phyloP scores from a whole-genome alignment of 257 asterid species.

The Lycium ferocissimum region DNA sequence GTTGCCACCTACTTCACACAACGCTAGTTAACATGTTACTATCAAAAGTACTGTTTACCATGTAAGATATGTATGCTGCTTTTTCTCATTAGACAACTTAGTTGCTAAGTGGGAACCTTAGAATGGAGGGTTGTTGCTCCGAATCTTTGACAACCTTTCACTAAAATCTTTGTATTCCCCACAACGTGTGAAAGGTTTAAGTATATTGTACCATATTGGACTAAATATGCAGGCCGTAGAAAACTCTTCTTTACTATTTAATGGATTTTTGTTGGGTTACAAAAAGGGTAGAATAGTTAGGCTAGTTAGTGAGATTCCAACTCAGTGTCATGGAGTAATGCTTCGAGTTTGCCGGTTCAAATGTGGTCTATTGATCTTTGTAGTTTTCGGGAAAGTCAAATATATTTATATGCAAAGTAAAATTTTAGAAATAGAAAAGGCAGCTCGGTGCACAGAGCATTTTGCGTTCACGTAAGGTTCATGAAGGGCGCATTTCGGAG shows the following conservation, averaged over 20 bases:
- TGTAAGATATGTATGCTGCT: not conserved
- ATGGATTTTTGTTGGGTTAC: not conserved
- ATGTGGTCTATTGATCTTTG: not conserved
- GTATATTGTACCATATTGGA: not conserved
- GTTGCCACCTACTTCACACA: slow-evolving; percentile 24
- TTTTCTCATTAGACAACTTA: not conserved
- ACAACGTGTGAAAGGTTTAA: slow-evolving; percentile 20
- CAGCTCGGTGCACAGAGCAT: no score
- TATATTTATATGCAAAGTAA: not conserved
- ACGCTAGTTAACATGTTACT: not conserved
- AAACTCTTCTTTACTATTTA: not conserved
- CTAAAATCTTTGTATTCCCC: slow-evolving; percentile 24
- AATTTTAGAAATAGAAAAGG: no score
- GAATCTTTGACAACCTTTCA: slow-evolving; percentile 27
- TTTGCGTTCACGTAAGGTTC: not conserved
- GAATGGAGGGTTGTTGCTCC: slow-evolving; percentile 9
- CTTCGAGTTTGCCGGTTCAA: not conserved
- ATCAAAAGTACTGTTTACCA: not conserved
- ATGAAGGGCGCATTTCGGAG: no score
- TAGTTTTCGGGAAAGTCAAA: not conserved
- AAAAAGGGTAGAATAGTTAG: not conserved
- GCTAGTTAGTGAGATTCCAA: slow-evolving; percentile 9
- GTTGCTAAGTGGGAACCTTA: not conserved
- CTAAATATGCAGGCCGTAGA: not conserved
- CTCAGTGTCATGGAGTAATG: not conserved